Conservation (phyloP, 176 grass and related monocot species). For the Paspalum vaginatum region DNA sequence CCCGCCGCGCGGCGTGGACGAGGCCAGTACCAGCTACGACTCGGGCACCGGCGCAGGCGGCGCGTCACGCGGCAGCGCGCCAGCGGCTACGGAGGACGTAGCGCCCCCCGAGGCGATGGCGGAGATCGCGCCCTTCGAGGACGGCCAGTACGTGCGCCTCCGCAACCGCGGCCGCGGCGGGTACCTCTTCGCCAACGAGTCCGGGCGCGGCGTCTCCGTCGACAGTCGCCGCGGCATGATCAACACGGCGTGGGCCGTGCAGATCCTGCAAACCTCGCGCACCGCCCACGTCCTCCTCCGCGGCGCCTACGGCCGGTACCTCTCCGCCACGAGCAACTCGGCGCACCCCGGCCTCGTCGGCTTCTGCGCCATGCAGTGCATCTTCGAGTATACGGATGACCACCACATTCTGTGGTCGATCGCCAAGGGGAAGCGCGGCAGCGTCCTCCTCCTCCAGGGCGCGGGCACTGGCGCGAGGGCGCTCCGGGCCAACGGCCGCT, state of each 20-base stretch:
- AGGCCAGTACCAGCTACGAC: too few species aligned
- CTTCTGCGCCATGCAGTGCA: constrained; percentile 17
- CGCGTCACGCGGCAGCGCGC: neutral
- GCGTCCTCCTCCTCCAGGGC: constrained; percentile 36
- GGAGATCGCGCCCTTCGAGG: constrained; percentile 44
- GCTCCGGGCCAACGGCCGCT: constrained; percentile 44
- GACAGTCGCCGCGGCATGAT: constrained; percentile 15
- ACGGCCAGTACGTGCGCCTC: constrained; percentile 60
- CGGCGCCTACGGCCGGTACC: constrained; percentile 47
- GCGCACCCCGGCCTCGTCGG: constrained; percentile 30
- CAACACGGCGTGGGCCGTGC: constrained; percentile 44
- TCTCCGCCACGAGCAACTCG: neutral
- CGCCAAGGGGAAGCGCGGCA: neutral
- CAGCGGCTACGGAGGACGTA: constrained; percentile 18
- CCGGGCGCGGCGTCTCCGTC: constrained; percentile 34
- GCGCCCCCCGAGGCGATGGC: constrained; percentile 21
- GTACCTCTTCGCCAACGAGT: constrained; percentile 36
- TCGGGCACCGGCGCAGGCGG: too few species aligned
- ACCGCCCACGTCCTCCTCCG: constrained; percentile 39
- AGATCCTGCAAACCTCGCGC: constrained; percentile 35
- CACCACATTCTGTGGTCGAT: constrained; percentile 33
- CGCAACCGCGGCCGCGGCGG: constrained; percentile 42
- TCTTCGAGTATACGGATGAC: constrained; percentile 16
- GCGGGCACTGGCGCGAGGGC: neutral
- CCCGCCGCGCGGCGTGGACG: too few species aligned